A percentile compares a stretch with the other conserved stretches of the same genome.
These are phyloP conservation scores for Talaromyces funiculosus DNA, from an alignment of 2,329 filamentous ascomycete genomes.

Conservation along the genomic window DNA sequence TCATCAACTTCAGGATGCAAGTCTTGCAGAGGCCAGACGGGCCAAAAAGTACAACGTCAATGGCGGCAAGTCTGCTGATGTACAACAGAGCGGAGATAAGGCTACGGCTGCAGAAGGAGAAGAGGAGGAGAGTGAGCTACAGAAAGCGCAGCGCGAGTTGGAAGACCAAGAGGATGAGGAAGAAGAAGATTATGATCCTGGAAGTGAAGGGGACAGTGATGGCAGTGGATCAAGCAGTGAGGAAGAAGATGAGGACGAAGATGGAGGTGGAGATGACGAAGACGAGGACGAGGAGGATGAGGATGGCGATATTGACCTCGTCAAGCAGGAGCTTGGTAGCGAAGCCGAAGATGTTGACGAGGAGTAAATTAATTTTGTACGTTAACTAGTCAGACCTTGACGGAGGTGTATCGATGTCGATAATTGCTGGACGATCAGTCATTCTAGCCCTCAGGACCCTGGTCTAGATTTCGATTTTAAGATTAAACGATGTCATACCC, in stretches of 20 bases:
- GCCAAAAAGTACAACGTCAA: conserved; percentile 56
- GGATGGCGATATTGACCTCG: conserved; percentile 30
- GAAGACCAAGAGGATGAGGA: conserved; percentile 45
- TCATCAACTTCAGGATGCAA: conserved; percentile 58
- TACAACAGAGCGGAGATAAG: not conserved
- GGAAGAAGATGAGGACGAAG: conserved; percentile 31
- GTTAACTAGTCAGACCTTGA: not conserved
- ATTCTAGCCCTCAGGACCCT: not conserved
- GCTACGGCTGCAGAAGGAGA: conserved; percentile 37
- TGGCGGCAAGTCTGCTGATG: conserved; percentile 31
- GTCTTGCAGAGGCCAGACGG: conserved; percentile 54
- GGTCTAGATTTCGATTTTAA: not conserved
- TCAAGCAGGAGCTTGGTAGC: conserved; percentile 40
- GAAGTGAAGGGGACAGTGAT: conserved; percentile 45
- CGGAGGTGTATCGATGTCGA: not conserved
- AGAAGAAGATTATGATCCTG: conserved; percentile 48
- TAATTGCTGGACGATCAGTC: not conserved
- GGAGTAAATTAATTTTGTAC: not conserved
- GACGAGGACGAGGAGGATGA: conserved; percentile 42
- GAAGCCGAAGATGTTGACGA: conserved; percentile 36
- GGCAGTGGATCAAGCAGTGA: conserved; percentile 43
- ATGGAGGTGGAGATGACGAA: conserved; percentile 32
- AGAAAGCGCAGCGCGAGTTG: conserved; percentile 53
- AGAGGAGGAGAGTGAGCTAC: conserved; percentile 48
- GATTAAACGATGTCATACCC: conserved; percentile 1